Evolutionary conservation across 2,329 filamentous ascomycete genomes (phyloP), one percentile per base, ranked within the genome.

Genomic region (Alternaria solani): DNA sequence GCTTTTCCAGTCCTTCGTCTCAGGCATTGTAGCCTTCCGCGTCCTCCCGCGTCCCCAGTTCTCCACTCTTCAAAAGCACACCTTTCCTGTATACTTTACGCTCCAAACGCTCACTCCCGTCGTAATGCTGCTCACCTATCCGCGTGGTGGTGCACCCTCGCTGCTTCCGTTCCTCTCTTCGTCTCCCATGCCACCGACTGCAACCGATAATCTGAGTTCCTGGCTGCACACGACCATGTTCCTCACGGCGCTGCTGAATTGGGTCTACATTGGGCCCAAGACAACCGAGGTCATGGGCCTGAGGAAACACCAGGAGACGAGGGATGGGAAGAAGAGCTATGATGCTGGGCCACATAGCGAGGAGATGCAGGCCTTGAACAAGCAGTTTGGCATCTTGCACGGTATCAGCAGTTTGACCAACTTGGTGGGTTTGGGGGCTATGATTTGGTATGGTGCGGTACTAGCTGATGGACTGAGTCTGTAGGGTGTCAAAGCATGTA

Each of bases 1-100:
- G 39, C 85, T 97, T 78, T 98, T 93, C 80, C 93, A 98, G 78
- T 90, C 91, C 56, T 97, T 97, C 79, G 82, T 90, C 61, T 83
- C 82, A 51, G 88, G 93, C 59, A 87, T 93, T 53, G 83, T 94
- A 56, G 89, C 92, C 71, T 96, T 91, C 84, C 89, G 86, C 74
- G 85, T 87, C 11, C 88, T 97, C 38, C 88, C 92, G 26, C 88
- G 92, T 26, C 87, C 92, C 0, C 88, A 92, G 75, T 98, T 99
- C 82, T 88, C 90, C 26, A 84, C 88, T 18, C 86, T 97, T 32
- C 94, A 97, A 80, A 85, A 88, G 51, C 34, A 70, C 63, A 87
- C 94, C 54, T 97, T 97, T 81, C 93, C 93, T 34, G 85, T 92
- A 71, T 99, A 96, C 84, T 98, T 98, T 78, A 84, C 87, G 46